These are phyloP conservation scores for Taphrina flavorubra DNA, from an alignment of 1,139 yeast species.

Conservation along the genomic window DNA sequence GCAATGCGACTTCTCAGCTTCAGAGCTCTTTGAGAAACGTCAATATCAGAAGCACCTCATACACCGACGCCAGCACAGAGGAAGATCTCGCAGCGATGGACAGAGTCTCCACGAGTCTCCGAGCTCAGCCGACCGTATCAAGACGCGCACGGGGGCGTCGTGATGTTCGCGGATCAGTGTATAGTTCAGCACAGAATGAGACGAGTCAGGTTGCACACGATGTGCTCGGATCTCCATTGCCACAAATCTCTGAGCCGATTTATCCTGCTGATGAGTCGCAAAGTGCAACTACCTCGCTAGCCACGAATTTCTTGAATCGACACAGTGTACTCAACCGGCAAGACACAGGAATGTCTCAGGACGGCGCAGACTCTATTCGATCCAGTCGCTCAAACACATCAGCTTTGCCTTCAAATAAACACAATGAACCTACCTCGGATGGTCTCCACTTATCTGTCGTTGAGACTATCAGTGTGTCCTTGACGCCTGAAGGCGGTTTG, in stretches of 20 bases:
- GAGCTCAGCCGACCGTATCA: slow-evolving; percentile 38
- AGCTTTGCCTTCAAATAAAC: slow-evolving; percentile 8
- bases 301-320: slow-evolving; percentile 3
- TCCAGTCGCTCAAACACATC: slow-evolving; percentile 33
- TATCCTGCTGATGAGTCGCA: background rate
- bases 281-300: background rate
- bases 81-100: slow-evolving; percentile 46
- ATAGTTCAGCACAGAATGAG: slow-evolving; percentile 9
- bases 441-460: slow-evolving; percentile 36
- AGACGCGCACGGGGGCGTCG: slow-evolving; percentile 35
- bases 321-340: slow-evolving; percentile 5
- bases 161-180: slow-evolving; percentile 32
- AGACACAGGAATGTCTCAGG: slow-evolving; percentile 19
- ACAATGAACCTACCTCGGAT: slow-evolving; percentile 26
- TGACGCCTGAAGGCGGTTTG: slow-evolving; percentile 19
- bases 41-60: slow-evolving; percentile 23
- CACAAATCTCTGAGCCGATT: slow-evolving; percentile 11
- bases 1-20: background rate
- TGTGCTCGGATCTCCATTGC: slow-evolving; percentile 37
- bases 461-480: slow-evolving; percentile 31
- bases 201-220: slow-evolving; percentile 16
- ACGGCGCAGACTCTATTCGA: slow-evolving; percentile 36
- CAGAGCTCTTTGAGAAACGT: slow-evolving; percentile 29
- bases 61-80: slow-evolving; percentile 2
- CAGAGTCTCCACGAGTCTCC: slow-evolving; percentile 42